Base-by-base conservation (phyloP, 2,329 filamentous ascomycete genomes). In the Colletotrichum euphorbiae region DNA sequence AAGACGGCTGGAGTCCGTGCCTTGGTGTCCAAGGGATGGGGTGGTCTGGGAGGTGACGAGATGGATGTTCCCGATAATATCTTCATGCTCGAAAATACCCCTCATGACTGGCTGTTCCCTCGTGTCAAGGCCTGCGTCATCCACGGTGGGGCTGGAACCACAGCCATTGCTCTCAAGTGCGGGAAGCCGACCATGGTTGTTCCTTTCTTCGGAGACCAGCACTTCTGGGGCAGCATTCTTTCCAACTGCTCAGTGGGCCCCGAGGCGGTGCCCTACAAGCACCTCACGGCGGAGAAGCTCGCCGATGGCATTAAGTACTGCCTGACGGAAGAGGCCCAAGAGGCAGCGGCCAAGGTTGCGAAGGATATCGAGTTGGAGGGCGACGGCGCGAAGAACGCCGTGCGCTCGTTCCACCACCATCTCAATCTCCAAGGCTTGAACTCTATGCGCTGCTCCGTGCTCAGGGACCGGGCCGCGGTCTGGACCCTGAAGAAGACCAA, bases 151-250 rank as follows among this genome's bases (percentile, higher is more conserved):
- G 92, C 92, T 0, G 91, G 91, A 2, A 94, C 91, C 0, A 92
- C 91, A 0, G 91, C 91, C 1, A 91, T 91, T 52, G 90, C 90
- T 1, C 81, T 94, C 36, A 92, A 91, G 75, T 90, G 86, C 70
- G 91, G 86, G 3, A 87, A 86, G 72, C 91, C 91, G 0, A 93
- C 90, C 5, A 91, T 93, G 87, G 86, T 93, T 28, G 89, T 94
- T 2, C 91, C 91, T 0, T 94, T 94, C 78, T 94, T 94, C 71
- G 91, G 91, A 3, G 91, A 94, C 74, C 91, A 94, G 76, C 86
- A 90, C 55, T 94, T 94, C 75, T 94, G 92, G 91, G 91, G 91
- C 2, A 82, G 83, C 17, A 92, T 92, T 87, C 84, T 93, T 1
- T 84, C 83, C 4, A 86, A 83, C 38, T 84, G 88, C 1, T 85